Percentiles rank a stretch among this genome's conserved stretches.
Conservation (phyloP, 2,329 filamentous ascomycete genomes). For the Xylogone sp. region DNA sequence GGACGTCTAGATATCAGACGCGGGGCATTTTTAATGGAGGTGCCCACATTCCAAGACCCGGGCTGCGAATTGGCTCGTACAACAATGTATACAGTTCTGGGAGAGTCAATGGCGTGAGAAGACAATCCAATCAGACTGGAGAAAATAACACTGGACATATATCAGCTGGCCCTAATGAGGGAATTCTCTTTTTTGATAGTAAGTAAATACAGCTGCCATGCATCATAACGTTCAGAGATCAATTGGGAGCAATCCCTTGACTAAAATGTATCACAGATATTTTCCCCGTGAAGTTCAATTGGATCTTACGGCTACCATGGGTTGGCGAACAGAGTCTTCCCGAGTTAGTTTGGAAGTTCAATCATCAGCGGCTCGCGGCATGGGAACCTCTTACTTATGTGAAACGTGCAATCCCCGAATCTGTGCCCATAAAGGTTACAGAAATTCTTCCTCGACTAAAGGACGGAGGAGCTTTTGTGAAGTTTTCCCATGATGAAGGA, state of each 20-base stretch:
- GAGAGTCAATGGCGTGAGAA: slow-evolving; percentile 25
- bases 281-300: slow-evolving; percentile 74
- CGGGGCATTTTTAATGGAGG: slow-evolving; percentile 20
- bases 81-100: slow-evolving; percentile 3
- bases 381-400: slow-evolving; percentile 54
- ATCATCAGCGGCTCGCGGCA: slow-evolving; percentile 45
- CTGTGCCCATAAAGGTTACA: slow-evolving; percentile 64
- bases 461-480: slow-evolving; percentile 92
- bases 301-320: slow-evolving; percentile 52
- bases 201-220: slow-evolving; percentile 28
- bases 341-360: slow-evolving; percentile 45
- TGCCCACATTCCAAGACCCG: slow-evolving; percentile 7
- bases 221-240: neutral
- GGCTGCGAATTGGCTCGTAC: slow-evolving; percentile 5
- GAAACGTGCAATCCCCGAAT: slow-evolving; percentile 58
- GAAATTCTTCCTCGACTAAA: slow-evolving; percentile 82
- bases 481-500: slow-evolving; percentile 57
- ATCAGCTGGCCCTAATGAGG: slow-evolving; percentile 68
- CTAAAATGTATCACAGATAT: slow-evolving; percentile 55
- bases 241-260: neutral
- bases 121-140: slow-evolving; percentile 44
- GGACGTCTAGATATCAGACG: slow-evolving; percentile 16
- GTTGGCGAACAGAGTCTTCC: slow-evolving; percentile 40
- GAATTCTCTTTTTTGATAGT: slow-evolving; percentile 89
- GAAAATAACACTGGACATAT: slow-evolving; percentile 79